Evolutionary conservation across 2,329 filamentous ascomycete species (phyloP).

Genomic region (Fusarium udum): DNA sequence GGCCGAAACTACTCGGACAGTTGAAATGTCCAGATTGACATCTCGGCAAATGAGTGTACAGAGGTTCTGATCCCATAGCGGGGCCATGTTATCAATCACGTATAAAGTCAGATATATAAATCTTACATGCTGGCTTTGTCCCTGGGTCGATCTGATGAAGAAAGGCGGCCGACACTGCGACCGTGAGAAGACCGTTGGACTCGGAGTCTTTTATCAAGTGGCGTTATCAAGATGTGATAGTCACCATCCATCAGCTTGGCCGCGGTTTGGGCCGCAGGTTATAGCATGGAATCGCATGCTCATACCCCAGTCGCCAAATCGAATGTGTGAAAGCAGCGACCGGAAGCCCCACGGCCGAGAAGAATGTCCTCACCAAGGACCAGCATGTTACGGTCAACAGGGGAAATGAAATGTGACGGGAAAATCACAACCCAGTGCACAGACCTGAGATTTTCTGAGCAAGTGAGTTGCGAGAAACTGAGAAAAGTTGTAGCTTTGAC

Average conservation of each 20-base stretch:
- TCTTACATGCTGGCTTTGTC: conserved; percentile 14
- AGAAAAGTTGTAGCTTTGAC: conserved; percentile 8
- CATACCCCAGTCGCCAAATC: conserved; percentile 16
- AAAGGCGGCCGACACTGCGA: conserved; percentile 16
- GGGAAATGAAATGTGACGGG: conserved; percentile 21
- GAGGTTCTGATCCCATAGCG: background rate
- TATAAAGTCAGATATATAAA: background rate
- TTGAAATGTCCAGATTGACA: background rate
- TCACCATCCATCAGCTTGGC: conserved; percentile 33
- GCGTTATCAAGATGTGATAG: conserved; percentile 32
- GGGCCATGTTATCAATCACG: background rate
- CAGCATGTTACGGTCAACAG: conserved; percentile 22
- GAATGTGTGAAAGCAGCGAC: conserved; percentile 24
- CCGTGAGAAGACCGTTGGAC: background rate
- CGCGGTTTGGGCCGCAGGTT: conserved; percentile 41
- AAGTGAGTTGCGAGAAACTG: conserved; percentile 1
- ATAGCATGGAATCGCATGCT: conserved; percentile 24
- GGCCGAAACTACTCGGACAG: background rate
- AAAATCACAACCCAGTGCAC: conserved; percentile 11
- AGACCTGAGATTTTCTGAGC: background rate
- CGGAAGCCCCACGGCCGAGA: conserved; percentile 29
- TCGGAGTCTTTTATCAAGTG: conserved; percentile 31
- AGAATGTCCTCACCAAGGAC: conserved; percentile 23
- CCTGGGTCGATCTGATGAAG: conserved; percentile 7
- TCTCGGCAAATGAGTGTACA: background rate